Base-by-base conservation (phyloP, 306 rosid genomes). In the Quercus aquifolioides region DNA sequence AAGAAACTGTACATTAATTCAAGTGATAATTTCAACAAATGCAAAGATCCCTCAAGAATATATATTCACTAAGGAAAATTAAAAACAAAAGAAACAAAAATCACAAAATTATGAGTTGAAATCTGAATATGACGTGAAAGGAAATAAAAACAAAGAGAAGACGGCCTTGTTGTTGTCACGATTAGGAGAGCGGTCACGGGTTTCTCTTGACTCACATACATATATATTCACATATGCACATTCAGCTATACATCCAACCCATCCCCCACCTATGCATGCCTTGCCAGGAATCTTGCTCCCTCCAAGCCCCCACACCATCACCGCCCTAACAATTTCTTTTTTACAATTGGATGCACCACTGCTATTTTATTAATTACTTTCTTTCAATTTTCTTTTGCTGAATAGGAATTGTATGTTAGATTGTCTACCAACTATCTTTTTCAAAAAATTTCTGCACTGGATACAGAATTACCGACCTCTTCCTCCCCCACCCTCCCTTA, bases 181-280 rank as follows among this genome's bases (percentile, higher is more conserved):
- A 65, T 31, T 70, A 74, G 80, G 52, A 65, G 65, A 83, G 80
- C 41, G 79, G 84, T 94, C 97, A 92, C 98, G 98, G 96, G 96
- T 88, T 90, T 88, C 89, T 71, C 89, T 91, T 90, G 97, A 91
- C 78, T 87, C 87, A 76, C 76, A 81, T 55, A 75, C 59, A 38
- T 41, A 41, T 41, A 41, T 21, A 41, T 68, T 65, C 59, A 38
- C 60, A 78, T 71, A 26, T 35, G 55, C 55, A 78, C 23, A 65
- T 54, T 17, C 23, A 12, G 18, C 51, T 55, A 25, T 65, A 35
- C 0, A 3, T 43, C 60, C 81, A 70, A 78, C 76, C 81, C 51
- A 26, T 38, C 35, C 67, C 76, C 80, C 49, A 31, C 31, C 18
- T 31, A 28, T 69, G 58, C 75, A 71, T 63, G 67, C 84, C 70